Evolutionary conservation across 257 asterid species (phyloP), one percentile per base, ranked within the genome.

Genomic region (Parsonsia alboflavescens): DNA sequence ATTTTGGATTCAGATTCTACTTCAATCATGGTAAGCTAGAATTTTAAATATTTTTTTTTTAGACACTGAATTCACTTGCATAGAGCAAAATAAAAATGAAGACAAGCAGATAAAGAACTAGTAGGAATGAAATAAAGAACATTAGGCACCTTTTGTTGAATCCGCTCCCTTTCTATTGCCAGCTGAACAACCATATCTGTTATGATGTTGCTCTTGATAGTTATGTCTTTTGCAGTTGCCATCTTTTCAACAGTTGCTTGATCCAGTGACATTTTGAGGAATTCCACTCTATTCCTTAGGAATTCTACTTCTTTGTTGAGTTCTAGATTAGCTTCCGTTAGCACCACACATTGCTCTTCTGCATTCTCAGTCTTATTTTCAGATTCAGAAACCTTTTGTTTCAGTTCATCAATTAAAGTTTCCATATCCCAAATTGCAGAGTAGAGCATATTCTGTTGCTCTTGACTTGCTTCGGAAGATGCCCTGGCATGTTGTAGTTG

Each of bases 371-470:
- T 76, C 89, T 82, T 89, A 49, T 82, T 79, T 80, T 94, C 97
- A 56, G 96, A 87, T 54, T 78, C 83, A 0, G 87, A 78, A 56
- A 87, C 97, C 67, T 86, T 89, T 65, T 92, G 97, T 78, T 86
- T 92, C 88, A 92, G 85, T 76, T 94, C 99, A 75, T 94, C 99
- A 19, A 92, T 90, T 17, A 94, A 76, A 22, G 92, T 92, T 79
- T 94, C 99, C 99, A 94, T 94, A 82, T 94, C 99, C 97, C 96
- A 94, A 65, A 94, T 94, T 42, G 99, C 97, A 46, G 92, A 59
- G 70, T 94, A 94, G 57, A 94, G 46, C 97, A 87, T 88, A 75
- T 84, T 89, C 82, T 89, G 97, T 79, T 95, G 98, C 71, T 94
- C 97, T 80, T 85, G 97, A 80, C 93, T 84, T 58, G 96, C 90